These are phyloP conservation scores for Prunus yedoensis DNA, from an alignment of 331 rosid genomes.

Conservation along the genomic window DNA sequence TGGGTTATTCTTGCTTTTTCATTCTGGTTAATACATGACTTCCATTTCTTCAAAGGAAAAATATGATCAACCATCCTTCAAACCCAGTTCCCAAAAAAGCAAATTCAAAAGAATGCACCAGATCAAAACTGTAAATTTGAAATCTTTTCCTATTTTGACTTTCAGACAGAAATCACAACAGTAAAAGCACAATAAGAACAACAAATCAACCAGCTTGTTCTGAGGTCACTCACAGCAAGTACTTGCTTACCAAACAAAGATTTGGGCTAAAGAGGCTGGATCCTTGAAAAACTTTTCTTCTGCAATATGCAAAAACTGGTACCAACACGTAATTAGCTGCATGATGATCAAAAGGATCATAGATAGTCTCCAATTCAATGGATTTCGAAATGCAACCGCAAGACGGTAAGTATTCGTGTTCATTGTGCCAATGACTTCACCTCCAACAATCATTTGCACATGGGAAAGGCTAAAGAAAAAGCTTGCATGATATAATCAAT, in stretches of 20 bases:
- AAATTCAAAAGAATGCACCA: background rate
- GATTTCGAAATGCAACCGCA: background rate
- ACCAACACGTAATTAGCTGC: background rate
- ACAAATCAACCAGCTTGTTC: background rate
- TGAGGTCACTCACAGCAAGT: background rate
- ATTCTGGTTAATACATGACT: background rate
- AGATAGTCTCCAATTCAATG: background rate
- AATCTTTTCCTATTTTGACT: background rate
- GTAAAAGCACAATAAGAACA: background rate
- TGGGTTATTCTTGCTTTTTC: too few relatives aligned
- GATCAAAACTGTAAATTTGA: background rate
- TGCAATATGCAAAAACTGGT: background rate
- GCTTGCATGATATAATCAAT: conserved; percentile 23
- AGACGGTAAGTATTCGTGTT: background rate
- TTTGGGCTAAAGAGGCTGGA: background rate
- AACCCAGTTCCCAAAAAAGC: background rate
- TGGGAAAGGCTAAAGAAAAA: conserved; percentile 27
- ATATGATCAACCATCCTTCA: background rate
- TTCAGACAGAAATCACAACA: background rate
- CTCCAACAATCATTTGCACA: conserved; percentile 31
- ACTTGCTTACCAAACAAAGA: conserved; percentile 6
- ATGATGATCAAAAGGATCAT: background rate
- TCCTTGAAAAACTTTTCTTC: conserved; percentile 11
- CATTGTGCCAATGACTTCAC: conserved; percentile 24
- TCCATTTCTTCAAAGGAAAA: background rate